Conservation (phyloP, 495 filamentous ascomycete species). For the Viridothelium virens region DNA sequence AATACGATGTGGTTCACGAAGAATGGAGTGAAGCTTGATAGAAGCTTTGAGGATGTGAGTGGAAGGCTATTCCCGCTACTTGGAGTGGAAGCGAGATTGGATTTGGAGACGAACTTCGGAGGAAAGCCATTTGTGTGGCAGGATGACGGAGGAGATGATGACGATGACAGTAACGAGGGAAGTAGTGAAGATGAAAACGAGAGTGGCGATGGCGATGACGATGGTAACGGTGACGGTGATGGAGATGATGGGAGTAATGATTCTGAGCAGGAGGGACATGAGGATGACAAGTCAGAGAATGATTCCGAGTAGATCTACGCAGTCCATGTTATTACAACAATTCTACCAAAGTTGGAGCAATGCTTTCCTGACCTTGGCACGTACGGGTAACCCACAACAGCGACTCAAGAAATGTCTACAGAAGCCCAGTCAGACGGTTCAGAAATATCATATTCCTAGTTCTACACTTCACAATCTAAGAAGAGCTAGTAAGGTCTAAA, state of each 20-base stretch:
- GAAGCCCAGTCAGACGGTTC: too few species aligned
- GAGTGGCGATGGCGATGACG: not conserved
- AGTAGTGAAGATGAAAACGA: not conserved
- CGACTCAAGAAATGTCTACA: too few species aligned
- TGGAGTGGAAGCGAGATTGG: not conserved
- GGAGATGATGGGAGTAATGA: not conserved
- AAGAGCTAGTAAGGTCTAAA: too few species aligned
- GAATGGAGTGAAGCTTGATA: not conserved
- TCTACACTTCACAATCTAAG: too few species aligned
- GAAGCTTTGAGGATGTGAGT: not conserved
- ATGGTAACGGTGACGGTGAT: not conserved
- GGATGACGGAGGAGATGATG: not conserved
- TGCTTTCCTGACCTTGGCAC: too few species aligned
- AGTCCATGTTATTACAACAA: too few species aligned
- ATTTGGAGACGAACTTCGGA: constrained; percentile 10
- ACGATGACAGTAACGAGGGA: not conserved
- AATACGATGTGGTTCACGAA: constrained; percentile 9
- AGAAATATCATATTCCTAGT: too few species aligned
- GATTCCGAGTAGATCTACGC: not conserved
- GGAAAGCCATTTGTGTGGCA: constrained; percentile 1
- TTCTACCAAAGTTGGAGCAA: too few species aligned
- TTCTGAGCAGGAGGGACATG: not conserved
- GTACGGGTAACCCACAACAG: too few species aligned
- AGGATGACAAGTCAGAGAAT: not conserved
- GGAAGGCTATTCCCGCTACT: not conserved